Evolutionary conservation across 345 rosid species (phyloP).

Genomic region (Lepidium africanum): DNA sequence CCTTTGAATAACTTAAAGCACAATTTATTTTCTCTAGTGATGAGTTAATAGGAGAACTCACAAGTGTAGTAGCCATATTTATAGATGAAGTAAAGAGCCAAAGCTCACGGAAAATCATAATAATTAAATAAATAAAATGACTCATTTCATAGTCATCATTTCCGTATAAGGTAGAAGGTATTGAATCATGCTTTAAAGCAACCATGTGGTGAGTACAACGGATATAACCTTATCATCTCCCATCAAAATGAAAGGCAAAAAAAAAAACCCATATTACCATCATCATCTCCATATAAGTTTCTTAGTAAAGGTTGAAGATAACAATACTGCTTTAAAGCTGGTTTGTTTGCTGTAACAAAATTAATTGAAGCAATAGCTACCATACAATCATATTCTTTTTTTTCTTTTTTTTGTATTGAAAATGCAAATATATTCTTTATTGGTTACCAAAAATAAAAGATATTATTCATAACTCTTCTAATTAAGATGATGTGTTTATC

Average conservation of each 20-base stretch:
- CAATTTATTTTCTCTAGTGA: too few relatives aligned
- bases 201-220: too few relatives aligned
- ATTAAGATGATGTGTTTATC: neutral
- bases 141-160: too few relatives aligned
- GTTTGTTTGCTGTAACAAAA: slow-evolving; percentile 37
- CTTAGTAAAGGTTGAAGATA: slow-evolving; percentile 35
- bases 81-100: too few relatives aligned
- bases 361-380: slow-evolving; percentile 6
- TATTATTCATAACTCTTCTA: neutral
- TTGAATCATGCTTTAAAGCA: slow-evolving; percentile 43
- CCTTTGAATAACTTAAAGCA: slow-evolving; percentile 99
- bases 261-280: neutral
- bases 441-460: neutral
- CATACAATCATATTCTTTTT: neutral
- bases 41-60: too few relatives aligned
- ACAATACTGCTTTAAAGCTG: slow-evolving; percentile 31
- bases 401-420: neutral
- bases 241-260: neutral
- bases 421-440: neutral
- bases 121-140: too few relatives aligned
- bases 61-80: too few relatives aligned
- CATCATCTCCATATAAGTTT: slow-evolving; percentile 8
- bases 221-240: too few relatives aligned
- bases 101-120: too few relatives aligned
- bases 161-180: too few relatives aligned